Conservation (phyloP, 345 rosid species). For the Salix arbutifolia region DNA sequence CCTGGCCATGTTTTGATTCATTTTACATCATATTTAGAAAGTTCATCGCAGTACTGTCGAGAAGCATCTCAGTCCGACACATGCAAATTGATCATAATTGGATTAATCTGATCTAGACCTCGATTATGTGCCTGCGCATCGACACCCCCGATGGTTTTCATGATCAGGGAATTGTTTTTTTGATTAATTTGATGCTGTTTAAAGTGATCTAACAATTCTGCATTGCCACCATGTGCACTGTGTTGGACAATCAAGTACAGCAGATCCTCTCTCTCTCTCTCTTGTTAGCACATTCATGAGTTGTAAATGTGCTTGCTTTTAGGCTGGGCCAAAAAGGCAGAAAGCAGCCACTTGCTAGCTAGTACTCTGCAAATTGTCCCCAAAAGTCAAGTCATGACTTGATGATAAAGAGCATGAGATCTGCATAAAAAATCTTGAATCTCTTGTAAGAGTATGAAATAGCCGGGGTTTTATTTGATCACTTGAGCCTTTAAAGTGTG, state of each 20-base stretch:
- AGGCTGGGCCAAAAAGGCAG: slow-evolving; percentile 1
- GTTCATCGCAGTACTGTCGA: not conserved
- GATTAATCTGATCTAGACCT: not conserved
- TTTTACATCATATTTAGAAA: not conserved
- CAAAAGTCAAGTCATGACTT: fast-evolving
- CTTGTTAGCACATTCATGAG: not conserved
- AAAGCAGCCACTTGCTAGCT: slow-evolving; percentile 1
- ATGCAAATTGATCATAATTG: not conserved
- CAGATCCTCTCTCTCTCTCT: not conserved
- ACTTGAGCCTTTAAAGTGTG: fast-evolving
- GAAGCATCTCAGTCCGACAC: not conserved
- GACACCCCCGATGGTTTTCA: slow-evolving; percentile 8
- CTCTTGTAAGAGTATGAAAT: too few species aligned
- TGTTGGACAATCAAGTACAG: not conserved
- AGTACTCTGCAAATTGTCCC: not conserved
- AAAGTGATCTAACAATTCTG: not conserved
- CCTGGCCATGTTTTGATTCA: not conserved
- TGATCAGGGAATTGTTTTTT: slow-evolving; percentile 5
- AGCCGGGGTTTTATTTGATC: too few species aligned
- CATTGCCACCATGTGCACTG: slow-evolving; percentile 17
- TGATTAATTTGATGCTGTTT: not conserved
- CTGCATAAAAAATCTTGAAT: fast-evolving
- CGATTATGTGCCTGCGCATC: slow-evolving; percentile 8
- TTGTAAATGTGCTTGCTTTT: slow-evolving; percentile 7
- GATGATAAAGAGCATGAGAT: too few species aligned